These are phyloP conservation scores for Pythium sp. DNA, from an alignment of 352 stramenopile species.

Conservation along the genomic window DNA sequence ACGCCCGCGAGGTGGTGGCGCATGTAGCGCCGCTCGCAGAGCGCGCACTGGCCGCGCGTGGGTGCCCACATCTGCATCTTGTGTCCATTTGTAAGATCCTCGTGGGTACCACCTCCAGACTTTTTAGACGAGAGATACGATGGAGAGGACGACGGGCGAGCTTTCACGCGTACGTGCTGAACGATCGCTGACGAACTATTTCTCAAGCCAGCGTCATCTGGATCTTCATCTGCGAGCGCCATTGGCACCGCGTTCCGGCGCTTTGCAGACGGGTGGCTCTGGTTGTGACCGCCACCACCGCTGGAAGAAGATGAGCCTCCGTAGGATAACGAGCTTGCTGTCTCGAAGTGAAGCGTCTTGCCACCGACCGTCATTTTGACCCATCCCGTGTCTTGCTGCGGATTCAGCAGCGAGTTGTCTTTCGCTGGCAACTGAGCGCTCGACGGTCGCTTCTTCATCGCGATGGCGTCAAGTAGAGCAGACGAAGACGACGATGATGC, in stretches of 20 bases:
- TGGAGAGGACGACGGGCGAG: constrained; percentile 12
- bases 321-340: constrained; percentile 3
- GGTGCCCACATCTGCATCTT: constrained; percentile 24
- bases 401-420: background rate
- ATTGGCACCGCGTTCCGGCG: constrained; percentile 22
- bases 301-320: background rate
- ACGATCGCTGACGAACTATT: background rate
- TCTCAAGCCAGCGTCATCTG: background rate
- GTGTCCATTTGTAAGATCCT: background rate
- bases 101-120: background rate
- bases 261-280: background rate
- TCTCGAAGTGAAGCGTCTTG: constrained; percentile 45
- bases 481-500: background rate
- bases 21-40: constrained; percentile 50
- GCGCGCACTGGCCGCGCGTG: constrained; percentile 29
- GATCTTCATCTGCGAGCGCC: constrained; percentile 8
- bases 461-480: background rate
- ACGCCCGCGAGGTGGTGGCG: constrained; percentile 34
- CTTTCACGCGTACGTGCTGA: constrained; percentile 9
- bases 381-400: constrained; percentile 23
- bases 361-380: constrained; percentile 36
- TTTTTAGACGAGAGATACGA: background rate
- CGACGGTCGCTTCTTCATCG: constrained; percentile 19
- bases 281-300: background rate
- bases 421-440: constrained; percentile 22